Conservation (phyloP, 495 filamentous ascomycete species). For the Penicillium lividum region DNA sequence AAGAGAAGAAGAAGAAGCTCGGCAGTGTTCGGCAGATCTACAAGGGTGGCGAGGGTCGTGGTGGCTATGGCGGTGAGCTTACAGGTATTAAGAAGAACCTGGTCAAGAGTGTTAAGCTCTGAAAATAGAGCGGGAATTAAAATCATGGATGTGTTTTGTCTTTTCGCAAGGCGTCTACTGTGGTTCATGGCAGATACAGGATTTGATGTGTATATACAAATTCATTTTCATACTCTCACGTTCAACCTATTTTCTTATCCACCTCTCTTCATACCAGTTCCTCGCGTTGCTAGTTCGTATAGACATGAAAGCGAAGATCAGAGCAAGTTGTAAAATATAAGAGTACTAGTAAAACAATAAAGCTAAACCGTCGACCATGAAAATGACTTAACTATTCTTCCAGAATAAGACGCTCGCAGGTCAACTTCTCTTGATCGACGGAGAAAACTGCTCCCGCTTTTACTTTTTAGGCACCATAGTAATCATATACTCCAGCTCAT, state of each 20-base stretch:
- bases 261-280: too few relatives aligned
- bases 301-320: too few relatives aligned
- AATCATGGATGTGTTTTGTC: slow-evolving; percentile 28
- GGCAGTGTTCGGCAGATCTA: slow-evolving; percentile 78
- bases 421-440: too few relatives aligned
- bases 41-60: slow-evolving; percentile 82
- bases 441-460: too few relatives aligned
- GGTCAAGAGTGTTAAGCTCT: slow-evolving; percentile 92
- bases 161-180: slow-evolving; percentile 33
- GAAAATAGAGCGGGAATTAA: slow-evolving; percentile 17
- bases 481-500: too few relatives aligned
- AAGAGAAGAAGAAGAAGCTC: slow-evolving; percentile 94
- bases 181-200: slow-evolving; percentile 30
- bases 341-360: too few relatives aligned
- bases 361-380: too few relatives aligned
- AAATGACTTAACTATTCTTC: too few relatives aligned
- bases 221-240: slow-evolving; percentile 12
- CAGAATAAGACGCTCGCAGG: too few relatives aligned
- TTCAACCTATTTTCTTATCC: not conserved
- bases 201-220: slow-evolving; percentile 33
- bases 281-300: too few relatives aligned
- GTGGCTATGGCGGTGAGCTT: slow-evolving; percentile 88
- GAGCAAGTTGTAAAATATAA: too few relatives aligned
- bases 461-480: too few relatives aligned
- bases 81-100: slow-evolving; percentile 93